Base-by-base conservation (phyloP, 2,329 filamentous ascomycete genomes). In the Clarireedia monteithiana region DNA sequence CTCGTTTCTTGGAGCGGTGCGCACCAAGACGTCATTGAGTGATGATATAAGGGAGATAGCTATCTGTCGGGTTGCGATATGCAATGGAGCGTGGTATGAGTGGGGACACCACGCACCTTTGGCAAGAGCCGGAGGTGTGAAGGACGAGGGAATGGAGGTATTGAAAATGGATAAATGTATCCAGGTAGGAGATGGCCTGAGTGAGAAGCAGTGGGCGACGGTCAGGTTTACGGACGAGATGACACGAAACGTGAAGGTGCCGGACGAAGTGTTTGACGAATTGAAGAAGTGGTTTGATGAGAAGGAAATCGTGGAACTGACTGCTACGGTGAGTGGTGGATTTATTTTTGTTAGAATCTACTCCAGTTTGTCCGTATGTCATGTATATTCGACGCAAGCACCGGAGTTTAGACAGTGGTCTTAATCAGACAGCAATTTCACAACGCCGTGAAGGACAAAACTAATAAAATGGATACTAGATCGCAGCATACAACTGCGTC, bases 41-140 rank as follows among this genome's bases (percentile, higher is more conserved):
- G 77, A 75, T 49, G 77, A 80, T 63, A 67, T 90, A 53, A 83
- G 88, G 62, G 89, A 95, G 74, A 76, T 91, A 17, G 85, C 88
- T 62, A 91, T 95, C 64, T 89, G 83, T 66, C 81, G 89, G 49
- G 87, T 95, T 14, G 90, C 90, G 12, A 84, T 86, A 15, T 79
- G 89, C 64, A 95, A 95, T 71, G 72, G 78, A 17, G 90, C 90
- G 1, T 89, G 86, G 83, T 95, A 91, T 71, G 90, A 95, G 70
- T 95, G 88, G 89, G 80, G 74, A 38, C 82, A 89, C 54, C 90
- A 95, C 68, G 84, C 84, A 15, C 89, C 89, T 14, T 78, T 79
- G 4, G 73, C 65, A 12, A 24, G 68, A 51, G 63, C 56, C 6
- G 66, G 64, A 9, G 66, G 66, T 6, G 64, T 68, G 9, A 63